Evolutionary conservation across 2,329 filamentous ascomycete species (phyloP).

Genomic region (Orbilia brochopaga): DNA sequence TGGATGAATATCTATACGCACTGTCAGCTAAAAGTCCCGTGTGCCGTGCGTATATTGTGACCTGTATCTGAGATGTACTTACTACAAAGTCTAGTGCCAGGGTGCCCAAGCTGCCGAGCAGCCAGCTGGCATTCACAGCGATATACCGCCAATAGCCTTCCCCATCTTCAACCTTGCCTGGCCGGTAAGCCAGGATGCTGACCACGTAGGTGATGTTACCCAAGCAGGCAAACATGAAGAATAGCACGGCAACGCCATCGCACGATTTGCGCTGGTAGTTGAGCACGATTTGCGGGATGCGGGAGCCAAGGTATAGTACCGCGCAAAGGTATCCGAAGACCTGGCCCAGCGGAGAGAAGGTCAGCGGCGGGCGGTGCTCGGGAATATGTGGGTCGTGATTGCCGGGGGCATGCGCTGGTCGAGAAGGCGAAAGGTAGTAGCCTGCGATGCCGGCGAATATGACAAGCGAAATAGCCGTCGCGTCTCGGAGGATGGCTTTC

Average conservation of each 20-base stretch:
- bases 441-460: slow-evolving; percentile 81
- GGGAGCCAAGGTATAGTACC: slow-evolving; percentile 82
- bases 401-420: slow-evolving; percentile 55
- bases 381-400: slow-evolving; percentile 56
- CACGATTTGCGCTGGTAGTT: slow-evolving; percentile 93
- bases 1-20: slow-evolving; percentile 75
- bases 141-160: slow-evolving; percentile 76
- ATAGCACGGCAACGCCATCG: slow-evolving; percentile 89
- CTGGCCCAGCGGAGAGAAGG: slow-evolving; percentile 79
- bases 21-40: not conserved
- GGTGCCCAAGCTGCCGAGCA: slow-evolving; percentile 87
- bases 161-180: slow-evolving; percentile 63
- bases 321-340: slow-evolving; percentile 94
- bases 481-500: slow-evolving; percentile 73
- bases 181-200: slow-evolving; percentile 88
- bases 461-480: slow-evolving; percentile 77
- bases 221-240: slow-evolving; percentile 95
- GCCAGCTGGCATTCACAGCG: slow-evolving; percentile 87
- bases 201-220: slow-evolving; percentile 93
- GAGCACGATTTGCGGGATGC: slow-evolving; percentile 85
- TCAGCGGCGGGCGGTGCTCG: slow-evolving; percentile 62
- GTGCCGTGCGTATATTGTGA: no score
- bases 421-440: slow-evolving; percentile 74
- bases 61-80: no score
- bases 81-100: slow-evolving; percentile 75